Conservation (phyloP, 2,329 filamentous ascomycete species). For the Talaromyces sp. region DNA sequence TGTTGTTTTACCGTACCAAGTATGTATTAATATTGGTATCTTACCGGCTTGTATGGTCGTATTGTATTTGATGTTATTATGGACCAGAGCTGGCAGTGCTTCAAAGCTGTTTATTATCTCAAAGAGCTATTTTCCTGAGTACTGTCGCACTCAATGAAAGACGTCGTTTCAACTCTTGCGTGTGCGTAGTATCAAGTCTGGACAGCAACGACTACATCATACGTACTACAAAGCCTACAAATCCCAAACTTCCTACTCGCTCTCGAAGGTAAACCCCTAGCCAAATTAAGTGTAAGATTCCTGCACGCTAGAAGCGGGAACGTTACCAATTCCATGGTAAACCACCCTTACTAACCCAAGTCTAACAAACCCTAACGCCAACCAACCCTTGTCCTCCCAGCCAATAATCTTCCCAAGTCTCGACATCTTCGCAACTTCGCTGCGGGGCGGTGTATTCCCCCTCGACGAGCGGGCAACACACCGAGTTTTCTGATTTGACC, state of each 20-base stretch:
- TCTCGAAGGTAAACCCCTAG: background rate
- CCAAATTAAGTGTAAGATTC: conserved; percentile 2
- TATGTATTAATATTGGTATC: background rate
- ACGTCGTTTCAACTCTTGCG: no score
- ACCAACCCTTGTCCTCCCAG: background rate
- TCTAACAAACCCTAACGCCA: conserved; percentile 4
- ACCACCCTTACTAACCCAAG: background rate
- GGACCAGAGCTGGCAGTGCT: background rate
- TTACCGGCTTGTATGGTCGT: background rate
- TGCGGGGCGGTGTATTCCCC: background rate
- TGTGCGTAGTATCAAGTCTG: no score
- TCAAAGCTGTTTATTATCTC: background rate
- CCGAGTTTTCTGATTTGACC: background rate
- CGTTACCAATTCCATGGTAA: conserved; percentile 15
- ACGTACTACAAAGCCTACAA: background rate
- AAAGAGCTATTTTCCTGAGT: no score
- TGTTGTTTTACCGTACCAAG: background rate
- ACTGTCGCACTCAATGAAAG: no score
- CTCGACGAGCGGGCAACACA: background rate
- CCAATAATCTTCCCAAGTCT: background rate
- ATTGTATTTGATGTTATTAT: background rate
- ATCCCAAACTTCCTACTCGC: background rate
- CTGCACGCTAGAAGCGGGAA: conserved; percentile 10
- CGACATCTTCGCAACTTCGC: background rate
- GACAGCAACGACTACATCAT: no score